Base-by-base conservation (phyloP, 805 yeast genomes). In the Hanseniaspora jakobsenii region DNA sequence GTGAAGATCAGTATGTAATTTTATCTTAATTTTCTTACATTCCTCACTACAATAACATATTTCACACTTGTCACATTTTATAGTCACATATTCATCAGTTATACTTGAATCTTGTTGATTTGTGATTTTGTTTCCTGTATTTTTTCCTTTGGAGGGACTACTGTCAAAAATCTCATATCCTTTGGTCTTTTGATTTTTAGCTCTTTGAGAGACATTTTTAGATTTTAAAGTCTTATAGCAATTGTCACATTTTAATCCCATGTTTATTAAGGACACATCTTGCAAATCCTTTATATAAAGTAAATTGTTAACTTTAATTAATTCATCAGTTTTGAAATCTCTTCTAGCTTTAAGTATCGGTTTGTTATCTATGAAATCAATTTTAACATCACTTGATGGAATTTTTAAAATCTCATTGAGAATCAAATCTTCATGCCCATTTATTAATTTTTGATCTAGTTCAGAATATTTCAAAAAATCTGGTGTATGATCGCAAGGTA, bases 11-110 rank as follows among this genome's bases (percentile, higher is more conserved):
- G 56, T 84, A 94, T 7, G 71, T 57, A 13, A 59, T 53, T 52
- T 78, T 78, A 17, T 16, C 13, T 29, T 36, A 12, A 51, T 50
- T 47, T 67, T 70, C 53, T 77, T 75, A 63, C 94, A 83, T 8
- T 56, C 58, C 38, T 61, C 65, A 6, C 77, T 69, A 59, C 94
- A 83, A 89, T 91, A 83, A 38, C 76, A 63, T 41, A 75, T 80
- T 6, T 68, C 58, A 52, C 89, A 81, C 13, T 68, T 67, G 40
- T 68, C 65, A 61, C 94, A 83, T 50, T 77, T 80, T 38, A 78
- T 62, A n/a, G n/a, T n/a, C n/a, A n/a, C n/a, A n/a, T n/a, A n/a
- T n/a, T 80, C 8, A 6, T 40, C 22, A 3, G 5, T 16, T 6
- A 6, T 19, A 13, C 26, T 32, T 21, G 6, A 8, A 12, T 24